phyloP scores from a whole-genome alignment of 2,329 filamentous ascomycete species.

The Emericellopsis cladophorae region DNA sequence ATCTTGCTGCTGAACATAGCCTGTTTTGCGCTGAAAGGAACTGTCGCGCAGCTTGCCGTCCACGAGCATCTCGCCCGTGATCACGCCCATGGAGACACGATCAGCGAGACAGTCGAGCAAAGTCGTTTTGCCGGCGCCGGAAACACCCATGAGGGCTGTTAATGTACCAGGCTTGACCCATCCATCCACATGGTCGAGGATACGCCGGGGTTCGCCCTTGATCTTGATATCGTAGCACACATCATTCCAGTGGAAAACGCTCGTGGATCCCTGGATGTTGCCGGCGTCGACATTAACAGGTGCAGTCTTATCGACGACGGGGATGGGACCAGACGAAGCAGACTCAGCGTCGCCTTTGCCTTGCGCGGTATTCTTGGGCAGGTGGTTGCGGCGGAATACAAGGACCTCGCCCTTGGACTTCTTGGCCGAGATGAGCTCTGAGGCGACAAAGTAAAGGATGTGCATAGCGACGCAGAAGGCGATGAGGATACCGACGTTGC shows the following conservation, averaged over 20 bases:
- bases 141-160: conserved; percentile 58
- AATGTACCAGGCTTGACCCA: conserved; percentile 66
- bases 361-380: conserved; percentile 6
- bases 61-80: conserved; percentile 63
- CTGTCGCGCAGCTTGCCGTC: conserved; percentile 51
- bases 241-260: conserved; percentile 56
- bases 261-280: conserved; percentile 1
- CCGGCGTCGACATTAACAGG: not conserved
- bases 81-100: conserved; percentile 73
- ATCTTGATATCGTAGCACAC: conserved; percentile 67
- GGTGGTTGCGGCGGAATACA: conserved; percentile 37
- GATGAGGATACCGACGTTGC: conserved; percentile 44
- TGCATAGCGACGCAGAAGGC: conserved; percentile 36
- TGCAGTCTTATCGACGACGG: conserved; percentile 9
- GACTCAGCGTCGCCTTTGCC: conserved; percentile 9
- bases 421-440: conserved; percentile 31
- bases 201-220: conserved; percentile 47
- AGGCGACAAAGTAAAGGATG: conserved; percentile 32
- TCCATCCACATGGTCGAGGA: conserved; percentile 59
- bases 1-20: conserved; percentile 83
- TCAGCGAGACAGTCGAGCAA: conserved; percentile 72
- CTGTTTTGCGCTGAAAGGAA: conserved; percentile 78
- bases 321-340: conserved; percentile 7
- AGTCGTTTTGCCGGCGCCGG: conserved; percentile 79
- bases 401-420: conserved; percentile 50